phyloP scores from a whole-genome alignment of 768 basidiomycete genomes.

The Amanita rimosa region DNA sequence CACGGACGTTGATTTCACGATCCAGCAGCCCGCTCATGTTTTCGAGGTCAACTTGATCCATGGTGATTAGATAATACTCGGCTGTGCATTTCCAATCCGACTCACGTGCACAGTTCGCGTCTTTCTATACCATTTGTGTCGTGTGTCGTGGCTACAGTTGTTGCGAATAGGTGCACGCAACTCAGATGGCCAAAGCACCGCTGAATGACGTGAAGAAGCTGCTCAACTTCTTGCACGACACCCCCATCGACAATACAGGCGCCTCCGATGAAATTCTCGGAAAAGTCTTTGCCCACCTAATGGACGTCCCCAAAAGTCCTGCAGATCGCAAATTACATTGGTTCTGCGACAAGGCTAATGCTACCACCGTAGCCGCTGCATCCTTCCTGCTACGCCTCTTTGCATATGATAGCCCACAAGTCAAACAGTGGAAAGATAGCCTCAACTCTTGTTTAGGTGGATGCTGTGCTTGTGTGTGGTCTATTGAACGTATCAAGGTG shows the following conservation, averaged over 20 bases:
- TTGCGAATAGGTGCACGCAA: not conserved
- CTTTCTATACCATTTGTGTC: too few species aligned
- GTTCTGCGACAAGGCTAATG: constrained; percentile 62
- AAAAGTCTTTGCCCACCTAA: constrained; percentile 41
- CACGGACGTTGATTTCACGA: constrained; percentile 1
- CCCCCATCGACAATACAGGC: constrained; percentile 40
- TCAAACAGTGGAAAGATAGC: constrained; percentile 52
- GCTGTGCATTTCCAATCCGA: not conserved
- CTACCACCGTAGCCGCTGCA: constrained; percentile 52
- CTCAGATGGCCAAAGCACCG: constrained; percentile 1
- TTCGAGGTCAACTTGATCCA: constrained; percentile 5
- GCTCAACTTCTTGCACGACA: constrained; percentile 46
- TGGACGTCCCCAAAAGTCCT: constrained; percentile 27
- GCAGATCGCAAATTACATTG: constrained; percentile 48
- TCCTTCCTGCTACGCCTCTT: constrained; percentile 75
- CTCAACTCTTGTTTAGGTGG: constrained; percentile 42
- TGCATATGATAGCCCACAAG: constrained; percentile 55
- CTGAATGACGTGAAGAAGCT: constrained; percentile 28
- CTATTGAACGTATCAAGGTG: constrained; percentile 52
- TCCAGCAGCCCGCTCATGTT: constrained; percentile 3
- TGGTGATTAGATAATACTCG: too few species aligned
- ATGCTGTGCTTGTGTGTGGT: constrained; percentile 64
- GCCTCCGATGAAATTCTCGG: constrained; percentile 38
- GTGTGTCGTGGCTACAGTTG: not conserved
- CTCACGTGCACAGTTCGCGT: constrained; percentile 3